Percentiles rank a stretch among this genome's conserved stretches.
Conservation (phyloP, 257 asterid species). For the Lantana camara region DNA sequence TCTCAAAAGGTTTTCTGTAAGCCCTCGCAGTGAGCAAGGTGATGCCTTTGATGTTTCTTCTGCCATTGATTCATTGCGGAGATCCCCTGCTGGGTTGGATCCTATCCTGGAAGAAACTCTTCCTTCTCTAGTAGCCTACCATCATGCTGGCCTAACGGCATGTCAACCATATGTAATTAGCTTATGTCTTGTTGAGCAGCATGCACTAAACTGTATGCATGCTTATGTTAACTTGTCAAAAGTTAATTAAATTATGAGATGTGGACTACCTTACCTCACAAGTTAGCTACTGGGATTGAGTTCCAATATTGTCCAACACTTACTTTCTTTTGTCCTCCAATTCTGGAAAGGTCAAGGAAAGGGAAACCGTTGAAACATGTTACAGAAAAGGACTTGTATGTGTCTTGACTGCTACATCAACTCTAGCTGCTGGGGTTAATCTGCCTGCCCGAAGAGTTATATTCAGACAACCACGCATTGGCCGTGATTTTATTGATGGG, state of each 20-base stretch:
- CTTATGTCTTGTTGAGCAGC: constrained; percentile 27
- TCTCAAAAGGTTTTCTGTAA: constrained; percentile 59
- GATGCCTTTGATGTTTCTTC: constrained; percentile 59
- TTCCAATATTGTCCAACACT: constrained; percentile 17
- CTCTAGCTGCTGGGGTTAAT: constrained; percentile 99
- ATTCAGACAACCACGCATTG: constrained; percentile 96
- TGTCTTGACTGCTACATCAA: constrained; percentile 99
- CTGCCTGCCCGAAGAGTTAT: constrained; percentile 98
- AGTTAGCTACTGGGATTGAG: too few relatives aligned
- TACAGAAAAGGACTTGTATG: constrained; percentile 97
- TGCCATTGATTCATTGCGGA: constrained; percentile 82
- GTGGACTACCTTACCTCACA: too few relatives aligned
- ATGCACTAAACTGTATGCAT: constrained; percentile 2
- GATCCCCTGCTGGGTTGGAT: constrained; percentile 96
- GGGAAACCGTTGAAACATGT: constrained; percentile 95
- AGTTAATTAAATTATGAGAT: too few relatives aligned
- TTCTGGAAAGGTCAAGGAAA: constrained; percentile 79
- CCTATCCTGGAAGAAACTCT: constrained; percentile 89
- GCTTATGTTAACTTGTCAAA: too few relatives aligned
- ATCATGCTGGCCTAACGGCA: constrained; percentile 99
- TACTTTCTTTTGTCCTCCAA: constrained; percentile 29
- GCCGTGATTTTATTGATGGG: constrained; percentile 95
- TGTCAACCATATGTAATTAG: constrained; percentile 27
- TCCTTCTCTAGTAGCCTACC: constrained; percentile 96
- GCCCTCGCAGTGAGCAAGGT: constrained; percentile 48